Conservation (phyloP, 768 basidiomycete species). For the Termitomyces sp. region DNA sequence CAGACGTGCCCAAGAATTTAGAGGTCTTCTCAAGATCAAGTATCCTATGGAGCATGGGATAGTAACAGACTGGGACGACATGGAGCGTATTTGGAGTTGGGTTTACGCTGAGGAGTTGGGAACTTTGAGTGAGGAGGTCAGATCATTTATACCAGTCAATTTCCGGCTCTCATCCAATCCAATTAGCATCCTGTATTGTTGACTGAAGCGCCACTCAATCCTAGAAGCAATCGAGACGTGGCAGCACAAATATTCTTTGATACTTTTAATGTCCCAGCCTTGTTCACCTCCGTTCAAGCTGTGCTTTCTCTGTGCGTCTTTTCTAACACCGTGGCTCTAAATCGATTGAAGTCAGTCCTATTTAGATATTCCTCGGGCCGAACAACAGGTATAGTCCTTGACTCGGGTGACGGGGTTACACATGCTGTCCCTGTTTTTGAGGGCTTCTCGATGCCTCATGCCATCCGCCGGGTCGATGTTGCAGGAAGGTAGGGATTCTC, state of each 20-base stretch:
- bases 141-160: constrained; percentile 14
- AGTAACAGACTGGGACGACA: constrained; percentile 99
- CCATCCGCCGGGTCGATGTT: constrained; percentile 92
- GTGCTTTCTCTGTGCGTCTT: constrained; percentile 85
- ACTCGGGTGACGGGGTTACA: constrained; percentile 98
- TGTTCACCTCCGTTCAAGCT: constrained; percentile 96
- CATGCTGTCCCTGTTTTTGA: constrained; percentile 99
- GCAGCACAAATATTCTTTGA: constrained; percentile 99
- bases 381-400: constrained; percentile 98
- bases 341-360: constrained; percentile 6
- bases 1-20: constrained; percentile 89
- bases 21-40: constrained; percentile 95
- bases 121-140: constrained; percentile 94
- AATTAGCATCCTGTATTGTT: constrained; percentile 93
- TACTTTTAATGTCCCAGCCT: constrained; percentile 97
- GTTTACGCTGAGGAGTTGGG: constrained; percentile 95
- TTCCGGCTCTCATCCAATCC: constrained; percentile 13
- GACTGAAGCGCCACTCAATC: constrained; percentile 97
- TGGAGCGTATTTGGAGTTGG: constrained; percentile 99
- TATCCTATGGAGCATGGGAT: constrained; percentile 99
- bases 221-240: constrained; percentile 91
- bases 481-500: constrained; percentile 79
- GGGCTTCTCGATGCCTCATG: constrained; percentile 99
- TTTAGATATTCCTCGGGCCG: constrained; percentile 94
- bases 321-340: constrained; percentile 5